phyloP scores from a whole-genome alignment of 305 asterid species.

The Solanum chacoense region DNA sequence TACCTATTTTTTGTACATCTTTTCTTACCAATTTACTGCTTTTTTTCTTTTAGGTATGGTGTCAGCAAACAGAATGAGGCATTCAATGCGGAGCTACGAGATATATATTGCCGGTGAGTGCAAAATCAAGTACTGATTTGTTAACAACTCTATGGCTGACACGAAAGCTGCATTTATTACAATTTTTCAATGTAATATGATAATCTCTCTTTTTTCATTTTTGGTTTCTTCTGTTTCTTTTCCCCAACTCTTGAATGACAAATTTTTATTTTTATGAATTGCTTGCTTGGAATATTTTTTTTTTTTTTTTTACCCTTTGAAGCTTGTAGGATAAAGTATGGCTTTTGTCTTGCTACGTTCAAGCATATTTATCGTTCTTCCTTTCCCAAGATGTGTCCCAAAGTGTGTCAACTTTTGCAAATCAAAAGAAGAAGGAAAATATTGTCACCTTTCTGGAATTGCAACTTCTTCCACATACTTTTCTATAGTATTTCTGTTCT shows the following conservation, averaged over 20 bases:
- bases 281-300: not conserved
- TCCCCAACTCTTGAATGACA: not conserved
- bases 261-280: not conserved
- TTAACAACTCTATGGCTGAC: not conserved
- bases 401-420: not conserved
- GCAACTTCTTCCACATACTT: not conserved
- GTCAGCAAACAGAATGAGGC: conserved; percentile 87
- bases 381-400: not conserved
- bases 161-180: not conserved
- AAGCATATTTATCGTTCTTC: not conserved
- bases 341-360: not conserved
- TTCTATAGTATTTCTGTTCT: not conserved
- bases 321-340: not conserved
- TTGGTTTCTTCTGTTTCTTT: not conserved
- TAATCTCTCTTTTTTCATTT: not conserved
- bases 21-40: conserved; percentile 2
- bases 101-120: conserved; percentile 80
- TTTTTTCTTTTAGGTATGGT: conserved; percentile 59
- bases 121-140: not conserved
- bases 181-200: not conserved
- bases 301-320: not conserved
- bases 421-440: not conserved
- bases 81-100: conserved; percentile 86
- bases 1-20: not conserved
- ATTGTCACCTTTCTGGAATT: not conserved